Evolutionary conservation across 805 yeast species (phyloP), one percentile per base, ranked within the genome.

Genomic region (Diddensiella santjacobensis): DNA sequence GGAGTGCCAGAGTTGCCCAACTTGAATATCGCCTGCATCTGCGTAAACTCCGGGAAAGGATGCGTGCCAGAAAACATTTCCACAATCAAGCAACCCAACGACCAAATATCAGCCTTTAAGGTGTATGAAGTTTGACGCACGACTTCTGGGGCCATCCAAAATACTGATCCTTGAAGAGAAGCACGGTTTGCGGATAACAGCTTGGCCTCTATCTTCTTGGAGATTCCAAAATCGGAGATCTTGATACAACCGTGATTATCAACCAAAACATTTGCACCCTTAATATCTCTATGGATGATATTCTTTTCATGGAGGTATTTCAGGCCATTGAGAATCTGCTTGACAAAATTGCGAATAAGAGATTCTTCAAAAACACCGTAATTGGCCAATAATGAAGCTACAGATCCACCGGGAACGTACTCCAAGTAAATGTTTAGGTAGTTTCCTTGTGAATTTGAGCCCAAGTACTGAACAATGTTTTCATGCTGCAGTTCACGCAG

Each of bases 131-230:
- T 83, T 61, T 90, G 97, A 59, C 89, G 87, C 15, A 93, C 98
- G 5, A 93, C 98, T 64, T 93, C 99, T 0, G 99, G 99, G 0
- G 99, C 98, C 99, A 93, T 93, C 98, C 99, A 93, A 62, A 84
- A 93, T 0, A 91, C 89, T 0, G 96, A 87, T 0, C 99, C 99
- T 66, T 91, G 97, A 45, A 88, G 69, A 0, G 96, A 88, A 1
- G 87, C 90, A 39, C 97, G 77, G 54, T 78, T 79, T 22, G 59
- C 52, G 44, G 58, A 67, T 64, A 56, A 69, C 67, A 67, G 72
- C 70, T 59, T 69, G 29, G 85, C 80, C 35, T 85, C 83, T 4
- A 81, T 68, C 50, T 80, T 81, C 51, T 79, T 79, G 18, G 93
- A 84, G 33, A 87, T 84, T 29, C 96, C 96, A 62, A 87, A 87